Conservation (phyloP, 2,329 filamentous ascomycete genomes). For the Decorospora gaudefroyi region DNA sequence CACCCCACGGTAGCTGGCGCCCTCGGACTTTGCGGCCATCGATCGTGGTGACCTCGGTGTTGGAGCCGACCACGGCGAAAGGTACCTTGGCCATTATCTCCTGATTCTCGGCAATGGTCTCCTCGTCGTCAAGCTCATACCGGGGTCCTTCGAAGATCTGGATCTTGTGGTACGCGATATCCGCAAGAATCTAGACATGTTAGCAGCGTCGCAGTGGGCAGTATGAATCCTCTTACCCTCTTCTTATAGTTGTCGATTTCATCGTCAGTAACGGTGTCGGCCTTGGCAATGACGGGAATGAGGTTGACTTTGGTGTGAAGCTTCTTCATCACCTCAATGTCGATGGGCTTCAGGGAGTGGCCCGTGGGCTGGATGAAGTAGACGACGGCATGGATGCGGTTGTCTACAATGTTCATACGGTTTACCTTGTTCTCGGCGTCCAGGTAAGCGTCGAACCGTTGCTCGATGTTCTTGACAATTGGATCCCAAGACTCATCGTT, state of each 20-base stretch:
- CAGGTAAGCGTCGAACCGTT: constrained; percentile 96
- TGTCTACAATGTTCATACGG: constrained; percentile 99
- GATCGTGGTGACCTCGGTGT: constrained; percentile 85
- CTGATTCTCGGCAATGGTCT: constrained; percentile 99
- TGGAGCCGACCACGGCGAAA: constrained; percentile 96
- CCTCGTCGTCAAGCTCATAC: constrained; percentile 98
- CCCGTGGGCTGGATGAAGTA: constrained; percentile 99
- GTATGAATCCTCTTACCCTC: constrained; percentile 67
- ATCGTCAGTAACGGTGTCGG: constrained; percentile 96
- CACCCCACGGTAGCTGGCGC: constrained; percentile 95
- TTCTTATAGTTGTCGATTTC: constrained; percentile 95
- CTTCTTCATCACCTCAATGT: constrained; percentile 99
- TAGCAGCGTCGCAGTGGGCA: constrained; percentile 7
- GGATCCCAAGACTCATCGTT: constrained; percentile 99
- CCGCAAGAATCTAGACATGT: constrained; percentile 77
- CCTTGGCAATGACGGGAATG: constrained; percentile 98
- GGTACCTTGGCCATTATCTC: constrained; percentile 99
- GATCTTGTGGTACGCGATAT: constrained; percentile 96
- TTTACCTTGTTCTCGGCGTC: constrained; percentile 99
- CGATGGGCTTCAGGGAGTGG: constrained; percentile 95
- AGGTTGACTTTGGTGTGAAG: constrained; percentile 99
- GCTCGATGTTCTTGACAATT: constrained; percentile 99
- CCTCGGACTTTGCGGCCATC: constrained; percentile 96
- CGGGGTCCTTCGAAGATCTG: constrained; percentile 98
- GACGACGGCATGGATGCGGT: constrained; percentile 97